phyloP scores from a whole-genome alignment of 257 asterid species.

The Asclepias syriaca region DNA sequence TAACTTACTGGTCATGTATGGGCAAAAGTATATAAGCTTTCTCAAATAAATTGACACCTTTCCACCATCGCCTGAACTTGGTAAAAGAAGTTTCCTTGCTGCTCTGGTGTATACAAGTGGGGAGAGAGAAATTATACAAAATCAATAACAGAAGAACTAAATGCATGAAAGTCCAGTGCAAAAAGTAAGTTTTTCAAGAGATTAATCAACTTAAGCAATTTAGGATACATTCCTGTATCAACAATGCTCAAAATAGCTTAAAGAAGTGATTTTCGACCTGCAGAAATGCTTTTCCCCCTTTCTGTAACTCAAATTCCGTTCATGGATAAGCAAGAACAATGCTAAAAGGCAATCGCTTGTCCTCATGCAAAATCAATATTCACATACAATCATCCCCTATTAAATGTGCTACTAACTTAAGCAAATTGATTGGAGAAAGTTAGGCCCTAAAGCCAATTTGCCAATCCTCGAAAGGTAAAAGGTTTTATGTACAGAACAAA shows the following conservation, averaged over 20 bases:
- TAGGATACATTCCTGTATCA: not conserved
- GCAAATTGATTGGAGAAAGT: not conserved
- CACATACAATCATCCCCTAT: not conserved
- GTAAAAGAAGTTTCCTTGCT: slow-evolving; percentile 52
- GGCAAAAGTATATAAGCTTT: slow-evolving; percentile 88
- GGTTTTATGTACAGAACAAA: not conserved
- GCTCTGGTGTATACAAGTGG: slow-evolving; percentile 32
- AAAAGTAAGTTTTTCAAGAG: not conserved
- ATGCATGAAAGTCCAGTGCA: not conserved
- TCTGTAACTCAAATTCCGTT: not conserved
- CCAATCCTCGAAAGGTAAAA: not conserved
- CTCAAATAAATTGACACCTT: slow-evolving; percentile 84
- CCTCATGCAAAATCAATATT: not conserved
- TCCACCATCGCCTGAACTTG: slow-evolving; percentile 99
- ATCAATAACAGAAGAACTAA: not conserved
- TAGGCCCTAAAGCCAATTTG: not conserved
- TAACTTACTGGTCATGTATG: slow-evolving; percentile 77
- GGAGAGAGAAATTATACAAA: not conserved
- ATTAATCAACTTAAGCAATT: not conserved
- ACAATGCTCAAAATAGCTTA: not conserved
- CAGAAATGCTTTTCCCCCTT: not conserved
- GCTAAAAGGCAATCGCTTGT: not conserved
- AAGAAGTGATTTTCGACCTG: not conserved
- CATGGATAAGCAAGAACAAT: not conserved
- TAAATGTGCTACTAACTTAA: not conserved